Evolutionary conservation across 2,329 filamentous ascomycete species (phyloP), one percentile per base, ranked within the genome.

Genomic region (Thermoascus crustaceus): DNA sequence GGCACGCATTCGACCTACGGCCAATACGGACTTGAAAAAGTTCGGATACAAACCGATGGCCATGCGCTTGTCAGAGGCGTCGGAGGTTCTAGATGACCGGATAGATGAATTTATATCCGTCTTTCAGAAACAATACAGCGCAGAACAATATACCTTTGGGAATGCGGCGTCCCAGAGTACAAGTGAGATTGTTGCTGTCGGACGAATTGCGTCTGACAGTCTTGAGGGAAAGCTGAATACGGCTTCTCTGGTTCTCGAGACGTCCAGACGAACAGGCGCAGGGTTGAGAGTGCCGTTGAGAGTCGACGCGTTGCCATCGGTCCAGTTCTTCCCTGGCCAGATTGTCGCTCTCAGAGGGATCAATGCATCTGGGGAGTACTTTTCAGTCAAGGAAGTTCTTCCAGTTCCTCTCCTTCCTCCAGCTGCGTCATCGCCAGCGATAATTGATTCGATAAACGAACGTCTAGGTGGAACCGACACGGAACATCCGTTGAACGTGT

Each of bases 281-380:
- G 91, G 88, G 4, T 67, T 85, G 38, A 76, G 91, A 39, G 76
- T 95, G 19, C 84, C 86, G 4, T 62, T 98, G 11, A 85, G 85
- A 45, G 67, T 95, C 38, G 75, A 82, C 41, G 73, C 73, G 2
- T 58, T 94, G 1, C 65, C 70, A 45, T 73, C 63, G 2, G 91
- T 82, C 62, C 82, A 85, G 54, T 85, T 96, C 66, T 96, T 96
- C 56, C 91, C 89, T 0, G 91, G 91, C 4, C 88, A 96, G 55
- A 86, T 96, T 34, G 85, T 94, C 19, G 91, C 89, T 5, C 63
- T 96, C 18, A 75, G 75, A 42, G 91, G 91, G 5, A 86, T 79
- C 48, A 98, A 98, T 55, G 79, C 86, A 13, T 86, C 85, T 0
- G 89, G 89, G 0, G 74, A 79, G 23, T 81, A 84, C 49, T 95